A percentile compares a stretch with the other conserved stretches of the same genome.
Evolutionary conservation across 2,329 filamentous ascomycete species (phyloP).

Genomic region (Pseudonectria buxi): DNA sequence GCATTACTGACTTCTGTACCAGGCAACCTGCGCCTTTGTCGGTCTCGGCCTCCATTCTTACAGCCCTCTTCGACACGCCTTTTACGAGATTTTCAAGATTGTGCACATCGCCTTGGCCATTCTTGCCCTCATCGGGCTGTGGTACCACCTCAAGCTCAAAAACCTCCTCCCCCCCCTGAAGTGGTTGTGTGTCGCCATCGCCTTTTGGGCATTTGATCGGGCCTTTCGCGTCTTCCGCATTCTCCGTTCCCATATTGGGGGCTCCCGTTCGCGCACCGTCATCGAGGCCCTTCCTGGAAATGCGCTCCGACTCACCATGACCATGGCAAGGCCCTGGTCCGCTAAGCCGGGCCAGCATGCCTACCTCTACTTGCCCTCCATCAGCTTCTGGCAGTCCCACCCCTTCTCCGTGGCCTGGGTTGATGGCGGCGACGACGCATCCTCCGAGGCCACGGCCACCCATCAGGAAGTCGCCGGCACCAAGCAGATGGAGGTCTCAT

Average conservation of each 20-base stretch:
- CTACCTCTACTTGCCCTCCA: constrained; percentile 68
- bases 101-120: constrained; percentile 61
- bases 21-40: constrained; percentile 55
- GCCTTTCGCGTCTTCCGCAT: constrained; percentile 51
- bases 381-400: constrained; percentile 69
- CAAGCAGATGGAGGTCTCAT: constrained; percentile 60
- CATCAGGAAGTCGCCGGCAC: constrained; percentile 51
- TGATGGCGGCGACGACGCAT: constrained; percentile 51
- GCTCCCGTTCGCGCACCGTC: constrained; percentile 59
- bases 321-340: constrained; percentile 68
- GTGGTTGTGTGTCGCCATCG: constrained; percentile 55
- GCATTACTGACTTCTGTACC: constrained; percentile 5
- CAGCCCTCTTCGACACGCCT: constrained; percentile 67
- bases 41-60: constrained; percentile 61
- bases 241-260: constrained; percentile 59
- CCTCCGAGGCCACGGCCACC: constrained; percentile 49
- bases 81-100: constrained; percentile 72
- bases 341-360: constrained; percentile 72
- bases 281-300: constrained; percentile 72
- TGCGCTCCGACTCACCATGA: constrained; percentile 65
- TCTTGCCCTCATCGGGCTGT: constrained; percentile 55
- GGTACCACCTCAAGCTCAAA: constrained; percentile 57
- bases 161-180: constrained; percentile 42
- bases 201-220: constrained; percentile 63
- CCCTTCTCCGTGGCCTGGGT: constrained; percentile 77